Base-by-base conservation (phyloP, 331 rosid genomes). In the Stylosanthes scabra region DNA sequence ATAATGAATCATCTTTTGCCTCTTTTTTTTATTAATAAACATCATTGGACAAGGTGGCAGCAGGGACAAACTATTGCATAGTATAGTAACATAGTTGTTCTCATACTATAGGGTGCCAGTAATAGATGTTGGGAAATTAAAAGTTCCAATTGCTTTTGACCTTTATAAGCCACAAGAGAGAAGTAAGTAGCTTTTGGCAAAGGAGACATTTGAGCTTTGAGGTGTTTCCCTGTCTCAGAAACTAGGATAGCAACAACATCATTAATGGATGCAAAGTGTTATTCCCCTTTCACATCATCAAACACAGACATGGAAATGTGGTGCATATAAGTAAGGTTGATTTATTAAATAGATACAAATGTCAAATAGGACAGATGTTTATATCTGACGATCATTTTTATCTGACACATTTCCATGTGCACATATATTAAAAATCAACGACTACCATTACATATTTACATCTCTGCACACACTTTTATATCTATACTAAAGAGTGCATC, bases 121-220 rank as follows among this genome's bases (percentile, higher is more conserved):
- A 20, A 20, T 20, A 20, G 25, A 20, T 20, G 25, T 20, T 20
- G 25, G 25, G 25, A 20, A 20, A 20, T 20, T 20, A 20, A 1
- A 20, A 20, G 25, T 20, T 20, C 25, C 25, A 20, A 20, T 20
- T 20, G 25, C 25, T 20, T 20, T 20, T 20, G 25, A 0, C 25
- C 25, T 20, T 20, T 20, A 20, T 20, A 20, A 20, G 25, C 25
- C 25, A 20, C 25, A 20, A 20, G 25, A 20, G 25, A 20, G 25
- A 20, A 20, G 25, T 20, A 1, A 0, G 25, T 20, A 20, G 40
- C 46, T 49, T 47, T 66, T 47, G 34, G 41, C 57, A 68, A 49
- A 68, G 69, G 20, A 51, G 47, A 76, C 75, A 76, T 76, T 27
- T 27, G 34, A 47, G 27, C 63, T 68, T 58, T 49, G 74, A 9